Base-by-base conservation (phyloP, 1,139 yeast species). In the Candida sojae region DNA sequence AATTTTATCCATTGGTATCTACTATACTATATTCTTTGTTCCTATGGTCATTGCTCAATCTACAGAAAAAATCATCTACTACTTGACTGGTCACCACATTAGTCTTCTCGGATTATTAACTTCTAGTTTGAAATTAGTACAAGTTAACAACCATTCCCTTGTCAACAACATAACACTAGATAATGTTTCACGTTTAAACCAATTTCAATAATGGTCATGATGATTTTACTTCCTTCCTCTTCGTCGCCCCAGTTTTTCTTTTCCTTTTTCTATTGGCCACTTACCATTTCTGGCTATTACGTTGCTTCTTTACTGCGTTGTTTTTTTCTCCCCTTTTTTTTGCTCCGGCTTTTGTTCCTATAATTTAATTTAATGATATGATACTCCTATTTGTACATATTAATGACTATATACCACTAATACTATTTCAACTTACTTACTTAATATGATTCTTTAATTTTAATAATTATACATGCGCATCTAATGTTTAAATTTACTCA, bases 51-150 rank as follows among this genome's bases (percentile, higher is more conserved):
- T 60, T n/a, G 40, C 50, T n/a, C 44, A 50, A 9, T 42, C 57
- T 1, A 41, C 53, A 3, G 64, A 57, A 44, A 52, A 52, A 25
- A 33, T 57, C 26, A 55, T 53, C 40, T 62, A 58, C 45, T 60
- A 62, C 44, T 23, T 57, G 21, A 62, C 68, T 9, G 67, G 66
- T 10, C 50, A 49, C 7, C 12, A 46, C 8, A 35, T 46, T 6
- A 34, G 13, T 29, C 10, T 42, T 7, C 12, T 42, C 9, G 29
- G 34, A 2, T 42, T 42, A 21, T 35, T 42, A 29, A 35, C 37
- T 26, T n/a, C 39, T 3, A 35, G 39, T 29, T 42, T 42, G 33
- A 42, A 35, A 35, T 42, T 42, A 29, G 44, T 34, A 10, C 26
- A 34, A 17, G 39, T 28, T 29, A 28, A 26, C n/a, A 17, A 26